Evolutionary conservation across 1,284 basidiomycete genomes (phyloP), one percentile per base, ranked within the genome.

Genomic region (Meripilus lineatus): DNA sequence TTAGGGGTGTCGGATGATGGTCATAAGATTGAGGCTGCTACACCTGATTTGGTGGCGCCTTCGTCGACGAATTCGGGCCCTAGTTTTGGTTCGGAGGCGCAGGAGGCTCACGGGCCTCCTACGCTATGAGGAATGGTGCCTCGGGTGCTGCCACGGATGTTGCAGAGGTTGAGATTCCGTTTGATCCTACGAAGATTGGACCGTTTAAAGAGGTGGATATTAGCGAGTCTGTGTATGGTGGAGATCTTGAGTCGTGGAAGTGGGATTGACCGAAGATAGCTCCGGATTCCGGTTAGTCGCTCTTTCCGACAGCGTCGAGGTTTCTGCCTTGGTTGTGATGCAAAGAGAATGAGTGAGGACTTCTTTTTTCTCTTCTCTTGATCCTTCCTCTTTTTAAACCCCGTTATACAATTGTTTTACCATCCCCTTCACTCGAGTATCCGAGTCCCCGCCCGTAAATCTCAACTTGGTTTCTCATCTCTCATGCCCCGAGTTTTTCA

Each of bases 61-160:
- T 82, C 84, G 11, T 86, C 86, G 47, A 77, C 85, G 11, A 84
- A 85, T 54, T 79, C 75, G 14, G 86, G 84, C 59, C 86, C 86
- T 2, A 81, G 82, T 55, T 88, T 84, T 15, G 77, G 73, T n/a
- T 76, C 64, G 46, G 66, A 64, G 41, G 56, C 75, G 7, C 81
- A 83, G 52, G 68, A 70, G 17, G 79, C 80, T 38, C 51, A 55
- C 42, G 50, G 47, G 24, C 42, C 51, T 21, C 51, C 56, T 7
- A 18, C 4, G 7, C 20, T 6, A n/a, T n/a, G n/a, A n/a, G n/a
- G n/a, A n/a, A n/a, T 35, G 33, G 20, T 15, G n/a, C 10, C 28
- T 30, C 28, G 28, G 28, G 10, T 10, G 36, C 42, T 14, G 45
- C 45, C 18, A 41, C 48, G 28, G 58, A 62, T 51, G 57, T 55